phyloP scores from a whole-genome alignment of 148 eudicot species.

The Heliamphora exappendiculata region DNA sequence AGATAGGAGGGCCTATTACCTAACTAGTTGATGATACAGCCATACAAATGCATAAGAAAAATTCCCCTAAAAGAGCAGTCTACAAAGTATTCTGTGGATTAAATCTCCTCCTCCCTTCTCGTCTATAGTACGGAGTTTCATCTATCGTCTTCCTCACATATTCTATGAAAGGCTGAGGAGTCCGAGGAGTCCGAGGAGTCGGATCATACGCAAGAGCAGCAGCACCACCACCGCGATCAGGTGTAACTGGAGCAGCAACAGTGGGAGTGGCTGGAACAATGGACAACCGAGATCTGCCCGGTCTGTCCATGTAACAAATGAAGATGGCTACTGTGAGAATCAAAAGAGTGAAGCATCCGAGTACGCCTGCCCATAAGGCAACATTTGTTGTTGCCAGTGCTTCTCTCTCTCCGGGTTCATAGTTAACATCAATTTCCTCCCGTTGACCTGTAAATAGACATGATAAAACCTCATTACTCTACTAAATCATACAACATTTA shows the following conservation, averaged over 20 bases:
- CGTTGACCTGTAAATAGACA: constrained; percentile 48
- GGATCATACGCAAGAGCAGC: constrained; percentile 28
- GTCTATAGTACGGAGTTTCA: constrained; percentile 77
- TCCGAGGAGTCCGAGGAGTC: constrained; percentile 69
- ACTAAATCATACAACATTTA: not conserved
- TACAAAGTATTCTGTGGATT: constrained; percentile 73
- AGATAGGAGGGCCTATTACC: not conserved
- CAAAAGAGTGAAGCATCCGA: constrained; percentile 19
- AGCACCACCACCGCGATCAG: constrained; percentile 32
- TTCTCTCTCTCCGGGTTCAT: constrained; percentile 25
- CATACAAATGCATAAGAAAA: not conserved
- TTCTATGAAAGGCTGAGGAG: constrained; percentile 75
- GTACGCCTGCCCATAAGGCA: constrained; percentile 21
- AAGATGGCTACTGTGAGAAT: constrained; percentile 25
- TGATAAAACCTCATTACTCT: not conserved
- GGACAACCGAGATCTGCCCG: constrained; percentile 17
- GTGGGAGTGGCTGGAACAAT: constrained; percentile 19
- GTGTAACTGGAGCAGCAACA: constrained; percentile 34
- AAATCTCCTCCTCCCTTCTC: constrained; percentile 54
- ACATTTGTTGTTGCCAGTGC: constrained; percentile 5
- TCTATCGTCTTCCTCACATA: constrained; percentile 80
- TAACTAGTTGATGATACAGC: not conserved
- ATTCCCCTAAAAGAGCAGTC: not conserved
- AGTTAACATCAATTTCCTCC: constrained; percentile 50
- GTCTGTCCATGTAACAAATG: constrained; percentile 27